Evolutionary conservation across 345 rosid species (phyloP), one percentile per base, ranked within the genome.

Genomic region (Combretum micranthum): DNA sequence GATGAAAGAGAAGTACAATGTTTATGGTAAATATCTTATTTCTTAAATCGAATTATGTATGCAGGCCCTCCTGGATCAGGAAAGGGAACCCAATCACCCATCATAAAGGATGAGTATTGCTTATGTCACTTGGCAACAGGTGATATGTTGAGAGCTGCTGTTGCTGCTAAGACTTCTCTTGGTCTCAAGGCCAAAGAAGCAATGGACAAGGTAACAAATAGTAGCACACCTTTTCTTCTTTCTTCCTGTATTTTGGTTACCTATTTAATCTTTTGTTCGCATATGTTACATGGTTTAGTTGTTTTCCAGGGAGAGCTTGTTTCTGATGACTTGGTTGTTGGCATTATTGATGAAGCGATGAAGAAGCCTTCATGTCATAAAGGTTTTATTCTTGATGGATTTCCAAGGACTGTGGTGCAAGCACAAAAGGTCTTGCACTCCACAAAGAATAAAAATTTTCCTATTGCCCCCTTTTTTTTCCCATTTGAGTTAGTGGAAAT

Each of bases 41-140:
- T 1, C 23, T 18, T 51, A 19, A 23, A 20, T 25, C 32, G 14
- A 16, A 11, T 26, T 23, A 47, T 17, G 26, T 45, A 20, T 50
- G 60, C 75, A 92, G 99, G 99, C 44, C 97, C 96, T 57, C 99
- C 97, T 45, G 97, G 99, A 63, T 92, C 95, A 0, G 99, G 99
- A 2, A 92, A 89, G 77, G 99, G 99, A 68, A 92, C 99, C 42
- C 97, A 92, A 53, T 92, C 97, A 44, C 94, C 99, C 8, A 75
- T 86, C 20, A 86, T 92, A 48, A 92, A 92, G 75, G 89, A 88
- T 51, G 97, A 92, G 72, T 79, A 72, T 64, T 92, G 97, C 65
- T 73, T 92, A 64, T 92, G 99, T 61, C 97, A 92, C 80, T 79
- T 92, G 82, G 90, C 97, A 44, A 89, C 97, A 22, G 99, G 99